Conservation (phyloP, 1,139 yeast species). For the Arxiozyma slooffiae region DNA sequence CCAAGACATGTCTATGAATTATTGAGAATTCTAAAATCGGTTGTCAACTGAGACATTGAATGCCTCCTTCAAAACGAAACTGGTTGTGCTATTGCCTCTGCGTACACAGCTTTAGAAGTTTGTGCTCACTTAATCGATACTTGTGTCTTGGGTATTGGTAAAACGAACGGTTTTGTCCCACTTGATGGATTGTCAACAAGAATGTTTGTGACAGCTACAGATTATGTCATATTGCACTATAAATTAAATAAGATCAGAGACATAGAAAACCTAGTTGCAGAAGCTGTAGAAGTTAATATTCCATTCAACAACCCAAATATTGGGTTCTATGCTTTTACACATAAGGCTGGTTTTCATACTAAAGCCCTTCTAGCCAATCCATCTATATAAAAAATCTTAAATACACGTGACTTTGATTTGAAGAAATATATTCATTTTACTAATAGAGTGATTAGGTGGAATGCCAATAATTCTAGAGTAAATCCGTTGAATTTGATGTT, state of each 20-base stretch:
- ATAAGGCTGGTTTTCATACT: conserved; percentile 98
- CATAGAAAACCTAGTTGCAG: conserved; percentile 90
- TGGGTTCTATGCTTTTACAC: conserved; percentile 98
- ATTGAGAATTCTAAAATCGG: conserved; percentile 84
- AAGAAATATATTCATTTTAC: conserved; percentile 95
- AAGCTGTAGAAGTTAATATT: conserved; percentile 90
- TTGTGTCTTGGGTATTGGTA: conserved; percentile 95
- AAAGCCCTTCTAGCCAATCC: conserved; percentile 98
- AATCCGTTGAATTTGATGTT: conserved; percentile 87
- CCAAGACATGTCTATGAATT: conserved; percentile 98
- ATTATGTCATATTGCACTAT: conserved; percentile 87
- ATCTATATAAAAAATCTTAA: conserved; percentile 89
- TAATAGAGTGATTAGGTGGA: conserved; percentile 97
- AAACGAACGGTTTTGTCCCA: conserved; percentile 97
- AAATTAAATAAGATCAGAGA: conserved; percentile 94
- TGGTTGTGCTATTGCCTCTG: conserved; percentile 97
- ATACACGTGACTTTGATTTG: conserved; percentile 90
- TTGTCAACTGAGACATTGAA: conserved; percentile 93
- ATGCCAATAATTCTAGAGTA: conserved; percentile 95
- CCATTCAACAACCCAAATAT: conserved; percentile 98
- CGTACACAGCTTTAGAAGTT: conserved; percentile 95
- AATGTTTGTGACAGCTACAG: conserved; percentile 98
- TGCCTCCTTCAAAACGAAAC: conserved; percentile 99
- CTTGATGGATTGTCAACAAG: conserved; percentile 97
- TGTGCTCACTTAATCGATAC: conserved; percentile 95